Evolutionary conservation across 1,139 yeast genomes (phyloP).

Genomic region (Yamadazyma pseudoaaseri): DNA sequence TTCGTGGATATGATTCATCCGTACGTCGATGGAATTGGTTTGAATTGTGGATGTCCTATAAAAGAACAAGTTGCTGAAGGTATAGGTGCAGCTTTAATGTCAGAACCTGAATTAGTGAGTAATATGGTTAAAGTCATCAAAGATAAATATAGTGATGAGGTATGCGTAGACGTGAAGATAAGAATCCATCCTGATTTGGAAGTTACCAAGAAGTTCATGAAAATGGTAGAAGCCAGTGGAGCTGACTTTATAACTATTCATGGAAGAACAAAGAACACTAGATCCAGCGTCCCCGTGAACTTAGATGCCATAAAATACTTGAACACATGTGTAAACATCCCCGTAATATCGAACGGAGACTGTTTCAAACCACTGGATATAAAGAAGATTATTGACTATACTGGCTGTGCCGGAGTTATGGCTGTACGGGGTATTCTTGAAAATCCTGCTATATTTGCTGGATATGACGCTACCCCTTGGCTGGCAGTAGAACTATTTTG

Average conservation of each 20-base stretch:
- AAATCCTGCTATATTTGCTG: conserved; percentile 87
- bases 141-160: conserved; percentile 60
- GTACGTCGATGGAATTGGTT: conserved; percentile 88
- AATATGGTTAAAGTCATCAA: conserved; percentile 85
- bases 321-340: conserved; percentile 60
- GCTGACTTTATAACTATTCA: conserved; percentile 94
- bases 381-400: conserved; percentile 52
- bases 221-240: conserved; percentile 77
- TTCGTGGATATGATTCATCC: conserved; percentile 90
- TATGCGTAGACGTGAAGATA: conserved; percentile 87
- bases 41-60: conserved; percentile 97
- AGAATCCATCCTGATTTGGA: conserved; percentile 75
- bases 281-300: conserved; percentile 82
- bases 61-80: conserved; percentile 95
- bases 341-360: conserved; percentile 96
- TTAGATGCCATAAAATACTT: conserved; percentile 75
- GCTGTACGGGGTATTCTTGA: conserved; percentile 85
- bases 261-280: conserved; percentile 82
- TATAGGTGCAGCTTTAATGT: conserved; percentile 93
- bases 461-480: conserved; percentile 80
- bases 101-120: conserved; percentile 76
- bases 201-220: conserved; percentile 73
- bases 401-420: conserved; percentile 93
- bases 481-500: conserved; percentile 80
- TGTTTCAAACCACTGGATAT: conserved; percentile 72